phyloP scores from a whole-genome alignment of 2,329 filamentous ascomycete genomes.

The Bipolaris gigantea region DNA sequence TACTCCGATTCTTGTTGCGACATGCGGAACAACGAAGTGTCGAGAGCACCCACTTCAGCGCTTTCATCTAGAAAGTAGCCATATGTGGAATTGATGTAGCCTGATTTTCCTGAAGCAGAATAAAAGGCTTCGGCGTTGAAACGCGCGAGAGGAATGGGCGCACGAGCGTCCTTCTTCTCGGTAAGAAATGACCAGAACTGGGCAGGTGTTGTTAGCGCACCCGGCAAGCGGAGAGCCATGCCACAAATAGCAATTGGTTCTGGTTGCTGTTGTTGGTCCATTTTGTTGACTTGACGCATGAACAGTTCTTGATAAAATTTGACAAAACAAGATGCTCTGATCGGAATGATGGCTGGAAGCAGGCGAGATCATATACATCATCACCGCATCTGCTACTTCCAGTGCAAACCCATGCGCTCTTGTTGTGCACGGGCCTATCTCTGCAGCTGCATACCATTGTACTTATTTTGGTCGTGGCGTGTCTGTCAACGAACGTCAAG shows the following conservation, averaged over 20 bases:
- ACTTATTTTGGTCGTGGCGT: no score
- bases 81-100: slow-evolving; percentile 7
- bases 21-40: background rate
- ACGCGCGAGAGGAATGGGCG: background rate
- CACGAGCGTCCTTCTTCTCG: background rate
- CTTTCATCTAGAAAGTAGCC: slow-evolving; percentile 23
- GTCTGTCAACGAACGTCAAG: no score
- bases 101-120: slow-evolving; percentile 19
- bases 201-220: slow-evolving; percentile 11
- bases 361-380: no score
- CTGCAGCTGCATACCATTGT: no score
- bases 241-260: slow-evolving; percentile 25
- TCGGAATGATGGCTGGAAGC: no score
- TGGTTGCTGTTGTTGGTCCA: no score
- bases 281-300: no score
- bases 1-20: background rate
- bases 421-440: no score
- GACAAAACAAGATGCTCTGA: no score
- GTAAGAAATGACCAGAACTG: slow-evolving; percentile 40
- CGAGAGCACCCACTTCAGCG: background rate
- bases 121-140: slow-evolving; percentile 15
- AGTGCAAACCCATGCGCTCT: no score
- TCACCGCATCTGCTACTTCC: no score
- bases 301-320: no score
- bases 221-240: slow-evolving; percentile 28